Conservation (phyloP, 192 early-diverging fungal species). For the Coemansia sp. region DNA sequence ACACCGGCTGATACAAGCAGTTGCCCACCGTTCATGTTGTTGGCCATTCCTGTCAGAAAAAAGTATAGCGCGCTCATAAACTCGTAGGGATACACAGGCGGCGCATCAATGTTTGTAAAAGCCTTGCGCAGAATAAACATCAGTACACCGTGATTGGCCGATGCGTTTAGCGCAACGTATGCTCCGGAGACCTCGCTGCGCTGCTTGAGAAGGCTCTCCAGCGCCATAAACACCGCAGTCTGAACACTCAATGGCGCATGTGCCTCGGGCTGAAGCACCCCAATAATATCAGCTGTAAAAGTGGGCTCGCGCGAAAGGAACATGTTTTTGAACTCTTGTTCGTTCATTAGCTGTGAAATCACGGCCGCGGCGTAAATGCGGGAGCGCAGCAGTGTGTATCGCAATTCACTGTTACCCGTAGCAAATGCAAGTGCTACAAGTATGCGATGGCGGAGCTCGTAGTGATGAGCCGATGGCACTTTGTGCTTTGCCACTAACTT, state of each 20-base stretch:
- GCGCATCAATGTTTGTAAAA: constrained; percentile 55
- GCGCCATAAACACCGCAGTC: constrained; percentile 73
- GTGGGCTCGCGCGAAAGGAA: constrained; percentile 89
- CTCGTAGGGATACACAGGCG: constrained; percentile 53
- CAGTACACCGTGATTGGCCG: constrained; percentile 89
- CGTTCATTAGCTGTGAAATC: constrained; percentile 62
- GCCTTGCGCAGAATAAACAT: constrained; percentile 79
- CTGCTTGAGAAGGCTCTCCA: constrained; percentile 83
- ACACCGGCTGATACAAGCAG: constrained; percentile 91
- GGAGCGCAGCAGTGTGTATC: constrained; percentile 65
- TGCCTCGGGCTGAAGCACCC: constrained; percentile 70
- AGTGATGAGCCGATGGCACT: constrained; percentile 72
- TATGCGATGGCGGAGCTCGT: constrained; percentile 77
- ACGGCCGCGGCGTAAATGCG: constrained; percentile 79
- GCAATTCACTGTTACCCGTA: constrained; percentile 34
- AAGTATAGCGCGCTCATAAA: constrained; percentile 83
- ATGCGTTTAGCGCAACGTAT: constrained; percentile 82
- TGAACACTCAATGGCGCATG: constrained; percentile 69
- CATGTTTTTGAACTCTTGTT: constrained; percentile 60
- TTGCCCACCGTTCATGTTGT: constrained; percentile 77
- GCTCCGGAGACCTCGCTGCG: constrained; percentile 75
- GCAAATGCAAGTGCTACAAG: constrained; percentile 67
- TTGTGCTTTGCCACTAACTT: constrained; percentile 64
- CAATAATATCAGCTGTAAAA: constrained; percentile 74
- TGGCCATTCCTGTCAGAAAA: constrained; percentile 74